A percentile compares a stretch with the other conserved stretches of the same genome.
Evolutionary conservation across 208 protist species (phyloP).

Genomic region (Strigomonas galati): DNA sequence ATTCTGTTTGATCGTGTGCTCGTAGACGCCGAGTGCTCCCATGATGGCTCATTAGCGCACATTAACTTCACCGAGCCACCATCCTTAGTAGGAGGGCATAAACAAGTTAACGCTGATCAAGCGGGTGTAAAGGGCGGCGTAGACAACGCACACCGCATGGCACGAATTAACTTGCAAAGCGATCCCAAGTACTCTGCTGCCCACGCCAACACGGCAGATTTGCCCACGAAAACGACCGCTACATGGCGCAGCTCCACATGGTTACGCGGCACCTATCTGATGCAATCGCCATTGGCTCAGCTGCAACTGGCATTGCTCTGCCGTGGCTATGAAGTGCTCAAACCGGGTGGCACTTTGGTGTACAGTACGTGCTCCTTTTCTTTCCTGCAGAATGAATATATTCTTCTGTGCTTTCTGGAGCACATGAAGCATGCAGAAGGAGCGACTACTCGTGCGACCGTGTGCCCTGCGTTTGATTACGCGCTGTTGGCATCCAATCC

Average conservation of each 20-base stretch:
- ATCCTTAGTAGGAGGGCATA: too few species aligned
- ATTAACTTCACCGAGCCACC: conserved; percentile 40
- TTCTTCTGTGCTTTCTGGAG: conserved; percentile 70
- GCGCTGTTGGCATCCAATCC: conserved; percentile 16
- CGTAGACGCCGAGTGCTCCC: conserved; percentile 90
- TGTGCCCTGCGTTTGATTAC: conserved; percentile 6
- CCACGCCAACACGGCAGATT: not conserved
- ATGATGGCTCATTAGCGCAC: conserved; percentile 84
- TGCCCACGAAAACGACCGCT: too few species aligned
- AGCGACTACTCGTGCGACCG: not conserved
- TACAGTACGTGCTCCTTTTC: conserved; percentile 93
- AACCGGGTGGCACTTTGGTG: conserved; percentile 82
- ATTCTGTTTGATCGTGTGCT: conserved; percentile 77
- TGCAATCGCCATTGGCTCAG: conserved; percentile 20
- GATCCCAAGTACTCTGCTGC: not conserved
- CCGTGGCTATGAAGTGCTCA: conserved; percentile 68
- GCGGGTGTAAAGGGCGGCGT: conserved; percentile 17
- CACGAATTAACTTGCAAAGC: conserved; percentile 44
- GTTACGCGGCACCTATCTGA: not conserved
- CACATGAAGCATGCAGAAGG: conserved; percentile 18
- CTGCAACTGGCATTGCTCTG: conserved; percentile 74
- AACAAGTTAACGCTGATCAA: too few species aligned
- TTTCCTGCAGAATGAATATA: conserved; percentile 86
- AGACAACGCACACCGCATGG: conserved; percentile 66
- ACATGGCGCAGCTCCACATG: not conserved